Evolutionary conservation across 2,329 filamentous ascomycete species (phyloP).

Genomic region (Aspergillus pseudoterreus): DNA sequence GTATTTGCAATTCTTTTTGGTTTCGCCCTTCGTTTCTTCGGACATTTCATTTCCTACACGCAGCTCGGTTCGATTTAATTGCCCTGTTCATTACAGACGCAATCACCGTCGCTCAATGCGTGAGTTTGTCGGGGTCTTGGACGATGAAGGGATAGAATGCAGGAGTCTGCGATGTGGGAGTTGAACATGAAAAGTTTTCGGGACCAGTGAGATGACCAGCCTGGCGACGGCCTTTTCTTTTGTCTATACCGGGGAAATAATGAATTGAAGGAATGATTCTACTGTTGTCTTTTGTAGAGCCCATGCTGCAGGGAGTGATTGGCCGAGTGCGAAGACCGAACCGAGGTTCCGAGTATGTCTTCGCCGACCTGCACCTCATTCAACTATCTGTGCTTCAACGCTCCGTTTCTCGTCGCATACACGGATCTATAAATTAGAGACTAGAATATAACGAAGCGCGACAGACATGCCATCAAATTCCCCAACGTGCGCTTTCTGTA

Average conservation of each 20-base stretch:
- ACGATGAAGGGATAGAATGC: too few species aligned
- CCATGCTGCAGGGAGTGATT: neutral
- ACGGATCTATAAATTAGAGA: neutral
- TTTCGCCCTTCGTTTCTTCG: constrained; percentile 17
- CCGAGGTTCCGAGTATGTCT: constrained; percentile 1
- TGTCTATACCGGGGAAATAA: neutral
- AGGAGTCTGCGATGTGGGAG: too few species aligned
- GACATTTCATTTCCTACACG: neutral
- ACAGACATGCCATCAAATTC: constrained; percentile 11
- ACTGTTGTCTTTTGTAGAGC: neutral
- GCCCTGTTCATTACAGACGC: too few species aligned
- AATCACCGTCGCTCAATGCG: too few species aligned
- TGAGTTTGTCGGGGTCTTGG: too few species aligned
- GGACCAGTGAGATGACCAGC: neutral
- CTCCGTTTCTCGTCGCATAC: neutral
- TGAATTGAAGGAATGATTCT: too few species aligned
- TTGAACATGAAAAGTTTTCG: too few species aligned
- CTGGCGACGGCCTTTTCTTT: neutral
- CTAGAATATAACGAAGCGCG: neutral
- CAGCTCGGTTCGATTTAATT: neutral
- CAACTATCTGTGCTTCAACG: neutral
- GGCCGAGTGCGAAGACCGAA: neutral
- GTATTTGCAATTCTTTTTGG: constrained; percentile 19
- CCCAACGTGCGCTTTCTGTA: constrained; percentile 55
- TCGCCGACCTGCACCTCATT: neutral